Conservation (phyloP, 2,329 filamentous ascomycete genomes). For the Albifimbria verrucaria region DNA sequence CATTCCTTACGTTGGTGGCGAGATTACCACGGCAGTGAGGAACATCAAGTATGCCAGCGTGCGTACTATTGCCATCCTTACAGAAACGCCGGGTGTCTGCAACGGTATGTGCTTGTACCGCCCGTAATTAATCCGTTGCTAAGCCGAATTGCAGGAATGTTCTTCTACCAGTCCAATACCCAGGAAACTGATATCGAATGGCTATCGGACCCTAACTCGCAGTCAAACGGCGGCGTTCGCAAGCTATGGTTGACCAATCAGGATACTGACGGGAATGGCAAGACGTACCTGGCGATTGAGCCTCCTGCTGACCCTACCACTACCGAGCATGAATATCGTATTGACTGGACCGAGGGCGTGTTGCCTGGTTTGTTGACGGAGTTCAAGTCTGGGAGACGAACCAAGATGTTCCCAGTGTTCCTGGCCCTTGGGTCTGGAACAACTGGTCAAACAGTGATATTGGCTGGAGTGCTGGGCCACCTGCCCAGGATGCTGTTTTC, state of each 20-base stretch:
- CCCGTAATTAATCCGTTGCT: not conserved
- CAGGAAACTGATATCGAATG: conserved; percentile 30
- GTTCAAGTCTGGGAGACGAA: conserved; percentile 20
- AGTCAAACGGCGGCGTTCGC: conserved; percentile 21
- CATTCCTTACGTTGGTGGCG: conserved; percentile 18
- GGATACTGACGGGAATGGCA: conserved; percentile 17
- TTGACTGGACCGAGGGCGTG: conserved; percentile 25
- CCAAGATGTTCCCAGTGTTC: conserved; percentile 18
- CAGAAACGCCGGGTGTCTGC: conserved; percentile 24
- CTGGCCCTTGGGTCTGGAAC: conserved; percentile 26
- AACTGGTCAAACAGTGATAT: conserved; percentile 29
- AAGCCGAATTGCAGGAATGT: conserved; percentile 19
- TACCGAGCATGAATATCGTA: conserved; percentile 26
- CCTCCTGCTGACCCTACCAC: conserved; percentile 19
- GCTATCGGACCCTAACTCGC: conserved; percentile 24
- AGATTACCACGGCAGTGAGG: conserved; percentile 17
- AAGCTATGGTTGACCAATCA: conserved; percentile 28
- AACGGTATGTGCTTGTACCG: conserved; percentile 16
- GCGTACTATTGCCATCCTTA: conserved; percentile 23
- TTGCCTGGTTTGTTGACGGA: conserved; percentile 23
- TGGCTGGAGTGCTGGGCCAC: conserved; percentile 26
- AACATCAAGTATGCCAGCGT: conserved; percentile 28
- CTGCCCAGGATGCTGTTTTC: conserved; percentile 21
- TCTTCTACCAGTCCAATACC: conserved; percentile 22
- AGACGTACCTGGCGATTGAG: conserved; percentile 10